Evolutionary conservation across 2,329 filamentous ascomycete genomes (phyloP).

Genomic region (Fusarium pseudocircinatum): DNA sequence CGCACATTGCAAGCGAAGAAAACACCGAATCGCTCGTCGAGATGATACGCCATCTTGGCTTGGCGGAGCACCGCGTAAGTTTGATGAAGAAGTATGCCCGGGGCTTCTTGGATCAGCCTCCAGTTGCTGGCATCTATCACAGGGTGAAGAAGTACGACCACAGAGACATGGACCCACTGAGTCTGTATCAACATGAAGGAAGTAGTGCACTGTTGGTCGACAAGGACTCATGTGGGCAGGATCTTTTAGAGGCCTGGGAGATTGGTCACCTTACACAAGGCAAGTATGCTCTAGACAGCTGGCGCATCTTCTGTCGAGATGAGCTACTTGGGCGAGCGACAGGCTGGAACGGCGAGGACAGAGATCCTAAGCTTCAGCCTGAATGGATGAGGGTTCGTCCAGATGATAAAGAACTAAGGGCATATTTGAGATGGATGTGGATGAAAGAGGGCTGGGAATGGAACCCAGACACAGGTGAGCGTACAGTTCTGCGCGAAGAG

Average conservation of each 20-base stretch:
- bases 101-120: slow-evolving; percentile 72
- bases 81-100: slow-evolving; percentile 77
- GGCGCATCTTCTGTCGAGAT: slow-evolving; percentile 93
- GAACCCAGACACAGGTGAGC: slow-evolving; percentile 77
- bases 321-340: slow-evolving; percentile 71
- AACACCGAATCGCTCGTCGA: slow-evolving; percentile 61
- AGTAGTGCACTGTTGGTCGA: neutral
- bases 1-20: slow-evolving; percentile 65
- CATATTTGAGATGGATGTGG: slow-evolving; percentile 92
- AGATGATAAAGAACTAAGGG: slow-evolving; percentile 86
- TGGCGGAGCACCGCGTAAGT: slow-evolving; percentile 73
- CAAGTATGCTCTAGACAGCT: slow-evolving; percentile 86
- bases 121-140: slow-evolving; percentile 65
- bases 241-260: slow-evolving; percentile 71
- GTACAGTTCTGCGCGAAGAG: slow-evolving; percentile 60
- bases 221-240: slow-evolving; percentile 8
- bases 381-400: slow-evolving; percentile 92
- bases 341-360: slow-evolving; percentile 71
- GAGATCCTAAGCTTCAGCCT: slow-evolving; percentile 70
- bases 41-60: slow-evolving; percentile 76
- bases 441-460: slow-evolving; percentile 85
- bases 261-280: slow-evolving; percentile 87
- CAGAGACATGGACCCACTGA: slow-evolving; percentile 44
- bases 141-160: slow-evolving; percentile 59
- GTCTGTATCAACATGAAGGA: neutral